Evolutionary conservation across 306 rosid genomes (phyloP).

Genomic region (Castanea sativa): DNA sequence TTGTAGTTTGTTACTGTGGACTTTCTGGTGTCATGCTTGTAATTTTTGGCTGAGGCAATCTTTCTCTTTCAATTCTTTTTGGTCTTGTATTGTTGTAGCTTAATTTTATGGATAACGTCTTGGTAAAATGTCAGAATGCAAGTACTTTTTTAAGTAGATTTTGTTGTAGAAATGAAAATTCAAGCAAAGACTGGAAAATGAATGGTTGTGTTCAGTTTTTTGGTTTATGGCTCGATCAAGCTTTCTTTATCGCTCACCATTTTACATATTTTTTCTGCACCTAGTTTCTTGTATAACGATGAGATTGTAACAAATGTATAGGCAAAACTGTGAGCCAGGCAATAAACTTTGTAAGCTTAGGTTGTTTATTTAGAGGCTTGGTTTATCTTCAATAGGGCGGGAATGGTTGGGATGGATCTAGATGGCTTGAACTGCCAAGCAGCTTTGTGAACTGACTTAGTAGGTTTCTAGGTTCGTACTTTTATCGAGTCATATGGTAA

Average conservation of each 20-base stretch:
- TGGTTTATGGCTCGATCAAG: not conserved
- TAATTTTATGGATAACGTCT: not conserved
- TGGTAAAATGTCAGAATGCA: not conserved
- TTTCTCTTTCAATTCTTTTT: not conserved
- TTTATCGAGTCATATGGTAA: too few species aligned
- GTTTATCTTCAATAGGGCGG: too few species aligned
- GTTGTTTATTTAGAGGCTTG: too few species aligned
- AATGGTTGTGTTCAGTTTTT: not conserved
- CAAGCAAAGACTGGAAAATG: not conserved
- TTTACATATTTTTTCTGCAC: not conserved
- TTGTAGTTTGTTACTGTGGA: constrained; percentile 18
- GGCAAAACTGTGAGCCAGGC: not conserved
- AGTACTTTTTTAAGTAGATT: not conserved
- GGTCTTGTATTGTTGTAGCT: not conserved
- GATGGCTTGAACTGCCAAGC: too few species aligned
- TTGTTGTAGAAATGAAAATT: not conserved
- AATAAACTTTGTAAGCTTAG: too few species aligned
- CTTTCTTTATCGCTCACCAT: not conserved
- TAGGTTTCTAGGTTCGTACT: too few species aligned
- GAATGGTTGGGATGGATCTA: too few species aligned
- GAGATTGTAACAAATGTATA: not conserved
- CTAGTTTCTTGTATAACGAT: too few species aligned
- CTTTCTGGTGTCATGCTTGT: constrained; percentile 1
- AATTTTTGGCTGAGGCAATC: not conserved
- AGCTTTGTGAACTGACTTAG: too few species aligned